Conservation (phyloP, 345 rosid genomes). For the Combretum micranthum region DNA sequence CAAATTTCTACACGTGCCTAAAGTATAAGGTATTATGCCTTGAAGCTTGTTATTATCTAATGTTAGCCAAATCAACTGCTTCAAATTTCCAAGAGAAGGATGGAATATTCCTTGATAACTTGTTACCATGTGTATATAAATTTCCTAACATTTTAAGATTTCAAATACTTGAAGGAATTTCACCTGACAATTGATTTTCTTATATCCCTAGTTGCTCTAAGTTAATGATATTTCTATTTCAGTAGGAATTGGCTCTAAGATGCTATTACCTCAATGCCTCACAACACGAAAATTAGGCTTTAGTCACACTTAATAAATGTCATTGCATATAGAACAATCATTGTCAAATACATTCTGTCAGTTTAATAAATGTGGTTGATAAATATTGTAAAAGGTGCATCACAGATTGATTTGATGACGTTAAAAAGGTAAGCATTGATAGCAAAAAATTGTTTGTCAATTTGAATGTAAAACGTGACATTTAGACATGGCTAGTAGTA, state of each 20-base stretch:
- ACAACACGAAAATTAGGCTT: neutral
- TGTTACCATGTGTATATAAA: neutral
- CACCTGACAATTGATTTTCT: neutral
- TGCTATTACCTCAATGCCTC: neutral
- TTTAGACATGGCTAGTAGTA: too few species aligned
- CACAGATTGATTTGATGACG: too few species aligned
- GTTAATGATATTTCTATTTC: neutral
- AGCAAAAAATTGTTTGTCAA: too few species aligned
- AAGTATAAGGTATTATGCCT: neutral
- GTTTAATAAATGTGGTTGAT: too few species aligned
- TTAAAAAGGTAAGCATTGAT: too few species aligned
- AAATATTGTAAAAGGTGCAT: too few species aligned
- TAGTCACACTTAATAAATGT: too few species aligned
- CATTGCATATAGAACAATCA: too few species aligned
- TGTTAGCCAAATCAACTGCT: neutral
- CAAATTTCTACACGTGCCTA: neutral
- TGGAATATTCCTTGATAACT: conserved; percentile 1
- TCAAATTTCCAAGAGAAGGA: conserved; percentile 7
- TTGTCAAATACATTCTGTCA: too few species aligned
- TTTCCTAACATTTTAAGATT: neutral
- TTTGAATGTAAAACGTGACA: too few species aligned
- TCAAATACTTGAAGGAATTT: conserved; percentile 5
- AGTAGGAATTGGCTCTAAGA: neutral
- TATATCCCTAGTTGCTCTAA: neutral
- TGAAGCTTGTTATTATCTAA: conserved; percentile 7